A percentile compares a stretch with the other conserved stretches of the same genome.
Evolutionary conservation across 1,284 basidiomycete species (phyloP).

Genomic region (Naganishia sp.): DNA sequence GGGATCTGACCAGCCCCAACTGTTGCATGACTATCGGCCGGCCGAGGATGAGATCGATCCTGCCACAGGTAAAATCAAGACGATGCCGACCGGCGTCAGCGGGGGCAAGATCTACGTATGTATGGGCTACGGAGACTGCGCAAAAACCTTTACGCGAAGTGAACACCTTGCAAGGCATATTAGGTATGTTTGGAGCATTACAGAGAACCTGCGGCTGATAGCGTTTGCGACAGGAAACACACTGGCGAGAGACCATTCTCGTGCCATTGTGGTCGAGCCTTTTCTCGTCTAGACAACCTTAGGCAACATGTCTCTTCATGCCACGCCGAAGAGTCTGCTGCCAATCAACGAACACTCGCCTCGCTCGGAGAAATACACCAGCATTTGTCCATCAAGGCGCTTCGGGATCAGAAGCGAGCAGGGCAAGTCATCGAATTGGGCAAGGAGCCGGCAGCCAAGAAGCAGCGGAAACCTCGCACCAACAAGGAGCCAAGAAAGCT

Average conservation of each 20-base stretch:
- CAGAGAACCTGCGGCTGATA: slow-evolving; percentile 7
- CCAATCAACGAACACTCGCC: slow-evolving; percentile 89
- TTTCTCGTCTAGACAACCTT: slow-evolving; percentile 93
- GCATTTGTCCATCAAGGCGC: slow-evolving; percentile 60
- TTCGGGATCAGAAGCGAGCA: slow-evolving; percentile 50
- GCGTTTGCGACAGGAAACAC: slow-evolving; percentile 73
- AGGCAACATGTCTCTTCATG: slow-evolving; percentile 95
- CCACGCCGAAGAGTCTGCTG: slow-evolving; percentile 79
- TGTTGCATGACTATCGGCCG: slow-evolving; percentile 11
- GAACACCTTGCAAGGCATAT: slow-evolving; percentile 96
- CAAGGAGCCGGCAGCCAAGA: slow-evolving; percentile 42
- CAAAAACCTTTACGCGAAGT: slow-evolving; percentile 92
- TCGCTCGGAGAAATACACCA: slow-evolving; percentile 83
- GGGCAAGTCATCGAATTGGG: slow-evolving; percentile 54
- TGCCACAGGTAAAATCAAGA: slow-evolving; percentile 1
- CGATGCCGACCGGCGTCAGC: slow-evolving; percentile 50
- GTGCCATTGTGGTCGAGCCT: slow-evolving; percentile 93
- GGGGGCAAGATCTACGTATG: slow-evolving; percentile 88
- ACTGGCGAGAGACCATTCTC: slow-evolving; percentile 93
- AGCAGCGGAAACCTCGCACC: not conserved
- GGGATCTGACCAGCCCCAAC: slow-evolving; percentile 12
- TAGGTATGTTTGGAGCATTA: slow-evolving; percentile 59
- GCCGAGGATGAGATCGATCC: slow-evolving; percentile 1
- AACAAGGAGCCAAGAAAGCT: slow-evolving; percentile 43
- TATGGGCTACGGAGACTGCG: slow-evolving; percentile 88